Evolutionary conservation across 1,139 yeast genomes (phyloP), one percentile per base, ranked within the genome.

Genomic region (Kodamaea derodonti): DNA sequence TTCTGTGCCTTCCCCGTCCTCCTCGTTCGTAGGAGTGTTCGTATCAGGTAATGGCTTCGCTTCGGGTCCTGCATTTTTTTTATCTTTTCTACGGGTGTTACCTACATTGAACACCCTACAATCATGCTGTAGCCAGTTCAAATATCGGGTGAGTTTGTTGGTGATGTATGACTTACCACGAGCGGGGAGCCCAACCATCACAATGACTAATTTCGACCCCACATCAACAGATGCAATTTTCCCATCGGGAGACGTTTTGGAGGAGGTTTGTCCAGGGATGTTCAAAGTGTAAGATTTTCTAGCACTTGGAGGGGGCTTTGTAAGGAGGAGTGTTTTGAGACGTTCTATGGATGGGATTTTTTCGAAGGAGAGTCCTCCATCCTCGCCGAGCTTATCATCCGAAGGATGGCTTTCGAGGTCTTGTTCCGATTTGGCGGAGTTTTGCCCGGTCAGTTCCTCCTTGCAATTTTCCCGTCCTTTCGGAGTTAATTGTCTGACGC

Each of bases 101-200:
- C 97, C 97, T 23, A 90, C 97, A 54, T 90, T 90, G 65, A 90
- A 90, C 8, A 90, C 94, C 40, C 84, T 71, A 43, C 95, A 83
- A 48, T 84, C 88, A 52, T 87, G 95, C 60, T 88, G 95, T 36
- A 85, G 75, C 95, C 96, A 90, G 60, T 90, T 90, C 51, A 90
- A 65, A 54, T 85, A 90, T 38, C 97, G 64, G 10, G 95, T 82
- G 32, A 90, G 71, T 52, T 90, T 90, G 58, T 88, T 90, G 32
- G 97, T 87, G 45, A 90, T 85, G 56, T 88, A 90, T 5, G 94
- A 83, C 58, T 90, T 90, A 4, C 97, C 97, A 34, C 96, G 70
- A 0, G 96, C 96, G 7, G 96, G 96, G 27, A 87, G 63, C 0
- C 97, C 97, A 11, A 88, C 95, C 95, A 87, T 86, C 17, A 92